Base-by-base conservation (phyloP, 192 early-diverging fungal species). In the Oehlia diaphana region DNA sequence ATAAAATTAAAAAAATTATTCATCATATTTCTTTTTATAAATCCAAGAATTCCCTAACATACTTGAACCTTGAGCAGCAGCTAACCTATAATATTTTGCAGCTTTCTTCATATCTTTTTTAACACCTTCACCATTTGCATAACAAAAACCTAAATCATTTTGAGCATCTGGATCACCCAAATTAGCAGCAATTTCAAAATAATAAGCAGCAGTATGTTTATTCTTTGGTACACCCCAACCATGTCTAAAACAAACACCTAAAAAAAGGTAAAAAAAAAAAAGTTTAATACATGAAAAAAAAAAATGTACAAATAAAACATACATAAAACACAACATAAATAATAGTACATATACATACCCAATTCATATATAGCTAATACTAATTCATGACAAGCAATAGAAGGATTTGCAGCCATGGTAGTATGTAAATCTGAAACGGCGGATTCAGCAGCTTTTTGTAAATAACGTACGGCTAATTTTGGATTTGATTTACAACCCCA, bases 11-110 rank as follows among this genome's bases (percentile, higher is more conserved):
- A n/a, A 58, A 19, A 3, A 28, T 10, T 65, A 65, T 65, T 85
- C 77, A 74, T 94, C 92, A 81, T 94, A 95, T 84, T 95, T 95
- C 39, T 88, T 87, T 80, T 95, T 95, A 71, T 87, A 92, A 42
- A 95, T 95, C 94, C 94, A 95, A 62, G 93, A 93, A 77, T 93
- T 95, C 33, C 94, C 93, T 84, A 95, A 88, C 37, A 93, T 86
- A 64, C 90, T 86, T 26, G 88, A 83, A 16, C 94, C 94, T 80
- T 95, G 92, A 19, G 88, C 87, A 65, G 90, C 90, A 0, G 94
- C 94, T 80, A 91, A 85, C 14, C 94, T 91, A 81, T 92, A 95
- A 81, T 94, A 95, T 66, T 91, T 91, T 0, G 94, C 94, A 28
- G 94, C 92, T 47, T 90, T 87, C 31, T 77, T 65, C 76, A 65